phyloP scores from a whole-genome alignment of 1,284 basidiomycete genomes.

The Tilletia indica region DNA sequence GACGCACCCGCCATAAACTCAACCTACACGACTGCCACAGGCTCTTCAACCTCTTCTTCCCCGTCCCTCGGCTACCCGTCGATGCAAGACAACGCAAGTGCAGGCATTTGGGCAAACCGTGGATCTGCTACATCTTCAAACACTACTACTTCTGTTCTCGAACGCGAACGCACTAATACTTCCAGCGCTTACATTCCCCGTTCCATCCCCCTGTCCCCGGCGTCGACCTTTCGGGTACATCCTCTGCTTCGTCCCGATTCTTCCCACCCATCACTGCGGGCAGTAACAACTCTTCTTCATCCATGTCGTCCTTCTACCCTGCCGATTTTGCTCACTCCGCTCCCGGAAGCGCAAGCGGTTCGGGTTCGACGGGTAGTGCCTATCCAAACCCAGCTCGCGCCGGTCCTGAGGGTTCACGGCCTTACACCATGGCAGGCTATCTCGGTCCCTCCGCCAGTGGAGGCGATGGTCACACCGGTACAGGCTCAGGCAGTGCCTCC shows the following conservation, averaged over 20 bases:
- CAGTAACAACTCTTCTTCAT: not conserved
- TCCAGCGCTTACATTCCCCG: no score
- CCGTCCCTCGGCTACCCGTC: not conserved
- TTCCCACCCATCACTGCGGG: not conserved
- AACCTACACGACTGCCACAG: not conserved
- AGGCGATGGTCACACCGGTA: not conserved
- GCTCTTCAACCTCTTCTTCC: conserved; percentile 11
- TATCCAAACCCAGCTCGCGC: not conserved
- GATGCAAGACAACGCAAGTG: no score
- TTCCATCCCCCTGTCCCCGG: no score
- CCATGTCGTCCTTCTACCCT: conserved; percentile 15
- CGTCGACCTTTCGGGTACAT: no score
- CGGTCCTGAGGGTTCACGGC: not conserved
- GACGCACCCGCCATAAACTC: not conserved
- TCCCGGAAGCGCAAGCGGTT: conserved; percentile 11
- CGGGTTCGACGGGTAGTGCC: not conserved
- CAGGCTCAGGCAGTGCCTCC: not conserved
- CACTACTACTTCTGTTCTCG: no score
- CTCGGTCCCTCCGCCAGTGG: not conserved
- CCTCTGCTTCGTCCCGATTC: conserved; percentile 1
- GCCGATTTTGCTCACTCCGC: conserved; percentile 14
- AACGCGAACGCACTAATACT: no score
- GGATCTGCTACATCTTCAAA: no score
- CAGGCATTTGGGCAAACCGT: no score
- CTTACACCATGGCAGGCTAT: conserved; percentile 14